These are phyloP conservation scores for Elongisporangium anandrum DNA, from an alignment of 352 stramenopile species.

Conservation along the genomic window DNA sequence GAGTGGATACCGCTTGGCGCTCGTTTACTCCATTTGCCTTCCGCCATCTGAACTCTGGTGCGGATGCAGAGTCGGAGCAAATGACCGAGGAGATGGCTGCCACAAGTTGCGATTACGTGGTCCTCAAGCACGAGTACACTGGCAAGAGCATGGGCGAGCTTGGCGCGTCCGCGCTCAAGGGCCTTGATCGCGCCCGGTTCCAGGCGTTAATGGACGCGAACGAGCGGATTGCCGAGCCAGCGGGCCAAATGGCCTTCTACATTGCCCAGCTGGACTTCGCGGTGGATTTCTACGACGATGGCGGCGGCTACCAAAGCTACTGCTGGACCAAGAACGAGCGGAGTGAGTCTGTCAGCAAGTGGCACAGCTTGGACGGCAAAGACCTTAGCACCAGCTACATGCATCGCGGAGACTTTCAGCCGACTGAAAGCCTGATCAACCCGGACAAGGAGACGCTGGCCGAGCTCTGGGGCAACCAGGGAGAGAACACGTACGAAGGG, in stretches of 20 bases:
- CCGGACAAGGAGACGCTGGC: constrained; percentile 9
- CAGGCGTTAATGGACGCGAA: constrained; percentile 9
- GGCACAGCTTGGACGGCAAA: constrained; percentile 3
- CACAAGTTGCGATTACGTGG: constrained; percentile 12
- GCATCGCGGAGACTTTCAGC: too few relatives aligned
- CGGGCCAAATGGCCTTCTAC: constrained; percentile 12
- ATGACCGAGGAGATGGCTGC: background rate
- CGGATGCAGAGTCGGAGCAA: constrained; percentile 3
- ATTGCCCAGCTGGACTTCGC: constrained; percentile 9
- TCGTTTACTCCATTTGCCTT: constrained; percentile 23
- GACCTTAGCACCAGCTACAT: too few relatives aligned
- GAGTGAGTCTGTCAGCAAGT: constrained; percentile 9
- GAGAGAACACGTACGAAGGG: constrained; percentile 7
- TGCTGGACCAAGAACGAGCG: constrained; percentile 8
- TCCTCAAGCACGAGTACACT: constrained; percentile 16
- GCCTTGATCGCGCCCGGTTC: constrained; percentile 9
- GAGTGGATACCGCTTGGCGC: constrained; percentile 9
- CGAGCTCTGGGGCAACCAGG: constrained; percentile 11
- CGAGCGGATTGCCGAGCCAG: background rate
- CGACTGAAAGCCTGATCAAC: constrained; percentile 8
- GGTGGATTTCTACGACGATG: constrained; percentile 9
- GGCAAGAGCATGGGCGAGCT: constrained; percentile 9
- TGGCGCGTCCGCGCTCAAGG: constrained; percentile 10
- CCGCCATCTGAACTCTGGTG: constrained; percentile 6
- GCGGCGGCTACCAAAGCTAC: constrained; percentile 1